phyloP scores from a whole-genome alignment of 805 yeast species.

The Candida nanaspora region DNA sequence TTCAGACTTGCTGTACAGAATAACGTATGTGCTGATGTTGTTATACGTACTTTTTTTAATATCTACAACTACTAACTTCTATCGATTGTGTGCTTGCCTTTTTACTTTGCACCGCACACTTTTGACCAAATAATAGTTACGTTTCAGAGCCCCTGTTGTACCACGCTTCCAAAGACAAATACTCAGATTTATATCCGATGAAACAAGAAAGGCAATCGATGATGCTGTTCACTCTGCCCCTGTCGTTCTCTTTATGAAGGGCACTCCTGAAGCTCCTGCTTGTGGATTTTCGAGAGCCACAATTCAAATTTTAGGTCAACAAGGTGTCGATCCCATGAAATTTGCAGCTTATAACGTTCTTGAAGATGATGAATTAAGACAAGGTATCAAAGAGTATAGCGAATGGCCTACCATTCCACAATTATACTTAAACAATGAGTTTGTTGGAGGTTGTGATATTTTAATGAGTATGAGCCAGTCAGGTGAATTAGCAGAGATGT shows the following conservation, averaged over 20 bases:
- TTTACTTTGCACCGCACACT: no score
- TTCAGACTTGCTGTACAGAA: background rate
- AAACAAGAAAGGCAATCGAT: conserved; percentile 77
- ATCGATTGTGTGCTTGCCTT: no score
- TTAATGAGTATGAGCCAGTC: conserved; percentile 81
- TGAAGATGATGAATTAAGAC: conserved; percentile 89
- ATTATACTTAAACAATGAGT: conserved; percentile 82
- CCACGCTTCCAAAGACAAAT: background rate
- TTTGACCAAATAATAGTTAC: no score
- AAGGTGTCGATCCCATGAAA: conserved; percentile 93
- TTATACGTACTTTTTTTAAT: no score
- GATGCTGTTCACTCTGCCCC: conserved; percentile 84
- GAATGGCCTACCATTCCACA: conserved; percentile 99
- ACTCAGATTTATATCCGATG: conserved; percentile 52
- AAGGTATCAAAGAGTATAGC: conserved; percentile 91
- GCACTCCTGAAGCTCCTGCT: conserved; percentile 95
- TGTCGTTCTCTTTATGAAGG: conserved; percentile 96
- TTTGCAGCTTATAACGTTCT: conserved; percentile 96
- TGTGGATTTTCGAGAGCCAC: conserved; percentile 98
- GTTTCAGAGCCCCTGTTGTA: no score
- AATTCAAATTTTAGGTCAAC: conserved; percentile 86
- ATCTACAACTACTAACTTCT: background rate
- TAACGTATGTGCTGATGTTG: no score
- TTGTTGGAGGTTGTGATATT: conserved; percentile 97
- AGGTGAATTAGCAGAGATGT: conserved; percentile 84